Evolutionary conservation across 306 rosid genomes (phyloP), one percentile per base, ranked within the genome.

Genomic region (Quercus agrifolia): DNA sequence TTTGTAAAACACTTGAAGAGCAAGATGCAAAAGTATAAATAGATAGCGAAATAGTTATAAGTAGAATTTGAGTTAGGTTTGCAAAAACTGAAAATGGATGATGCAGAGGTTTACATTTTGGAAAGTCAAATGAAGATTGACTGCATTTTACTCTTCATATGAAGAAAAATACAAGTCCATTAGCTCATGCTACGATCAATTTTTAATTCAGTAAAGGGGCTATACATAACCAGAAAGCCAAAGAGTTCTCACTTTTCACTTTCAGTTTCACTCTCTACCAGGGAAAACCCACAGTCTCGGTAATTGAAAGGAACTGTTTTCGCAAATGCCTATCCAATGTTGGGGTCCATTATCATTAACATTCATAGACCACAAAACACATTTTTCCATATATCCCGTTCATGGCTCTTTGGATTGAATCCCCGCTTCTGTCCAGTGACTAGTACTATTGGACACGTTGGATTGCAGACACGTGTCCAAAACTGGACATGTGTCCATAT

Each of bases 301-400:
- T 76, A 74, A 49, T 31, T 63, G 77, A 73, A 68, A 78, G 85
- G 73, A 35, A 79, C 81, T 49, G 84, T 71, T 80, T 77, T 54
- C 52, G 54, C 56, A 64, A 81, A 81, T 23, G 71, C 71, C 77
- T 35, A 76, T 73, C 79, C 74, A 71, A 57, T 46, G 63, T 68
- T 5, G 38, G 76, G 78, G 56, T 74, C 76, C 74, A 63, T 54
- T 66, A 57, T 61, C 70, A 57, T 61, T 58, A 49, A 23, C 17
- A 66, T 63, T 46, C 3, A 5, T 31, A 63, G 64, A 70, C 59
- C 72, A 66, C 51, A 30, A 30, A 18, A 74, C 80, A 59, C 87
- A 70, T 25, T 51, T 77, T 77, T 79, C 77, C 35, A 70, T 73
- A 64, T 80, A 63, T 83, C 73, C 59, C 49, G 38, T 81, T 70